Evolutionary conservation across 768 basidiomycete genomes (phyloP), one percentile per base, ranked within the genome.

Genomic region (Glaciozyma martinii): DNA sequence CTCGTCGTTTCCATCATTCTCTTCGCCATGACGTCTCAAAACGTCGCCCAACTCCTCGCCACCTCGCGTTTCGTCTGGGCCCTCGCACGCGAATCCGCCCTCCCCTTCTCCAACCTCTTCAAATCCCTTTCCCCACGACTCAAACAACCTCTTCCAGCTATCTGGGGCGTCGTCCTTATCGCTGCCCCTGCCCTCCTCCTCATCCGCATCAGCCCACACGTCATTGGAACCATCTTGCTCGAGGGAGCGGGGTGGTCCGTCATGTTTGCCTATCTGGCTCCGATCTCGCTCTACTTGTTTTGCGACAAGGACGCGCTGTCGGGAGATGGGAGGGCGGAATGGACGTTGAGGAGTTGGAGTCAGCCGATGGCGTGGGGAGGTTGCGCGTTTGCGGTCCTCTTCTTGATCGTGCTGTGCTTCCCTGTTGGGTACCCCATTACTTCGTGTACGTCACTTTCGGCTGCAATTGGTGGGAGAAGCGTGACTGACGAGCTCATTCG

Each of bases 11-110:
- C 69, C 46, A 54, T 71, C 18, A 59, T 71, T 40, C 57, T 73
- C 27, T 52, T 77, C 46, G 52, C 74, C 55, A 71, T 78, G 55
- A 54, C 71, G 44, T 60, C 77, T 23, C 78, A 79, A 63, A 71
- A 73, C 43, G 64, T 76, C 25, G 78, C 78, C 6, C 76, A 77
- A 62, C 71, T 79, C 23, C 77, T 77, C 66, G 77, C 78, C 12
- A 78, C 77, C 25, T 76, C 76, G 3, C 75, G 78, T 44, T 79
- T 76, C 74, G 73, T 78, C 46, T 79, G 76, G 70, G 76, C 78
- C 19, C 69, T 78, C 15, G 76, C 77, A 3, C 72, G 78, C 56
- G 78, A 79, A 62, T 75, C 77, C 29, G 78, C 78, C 25, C 59
- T 78, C 29, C 78, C 78, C 0, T 78, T 77, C 59, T 75, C 76